These are phyloP conservation scores for Selaginella moellendorffii DNA, from an alignment of 75 land plant genomes.

Conservation along the genomic window DNA sequence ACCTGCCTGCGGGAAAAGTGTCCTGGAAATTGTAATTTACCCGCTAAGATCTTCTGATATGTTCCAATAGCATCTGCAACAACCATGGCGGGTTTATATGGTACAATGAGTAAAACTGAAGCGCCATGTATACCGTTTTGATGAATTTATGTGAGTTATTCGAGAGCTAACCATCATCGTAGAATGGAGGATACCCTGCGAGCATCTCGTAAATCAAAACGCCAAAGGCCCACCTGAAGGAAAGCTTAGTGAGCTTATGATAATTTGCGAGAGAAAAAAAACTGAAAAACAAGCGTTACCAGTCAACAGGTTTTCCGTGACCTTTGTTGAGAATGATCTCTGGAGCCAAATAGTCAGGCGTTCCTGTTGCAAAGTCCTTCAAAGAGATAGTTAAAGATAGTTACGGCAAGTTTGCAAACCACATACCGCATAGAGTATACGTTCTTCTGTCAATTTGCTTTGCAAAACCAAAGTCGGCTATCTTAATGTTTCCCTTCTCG, in stretches of 20 bases:
- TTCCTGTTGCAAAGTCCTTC: conserved; percentile 18
- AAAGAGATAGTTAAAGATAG: no score
- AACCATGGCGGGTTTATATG: no score
- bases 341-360: conserved; percentile 31
- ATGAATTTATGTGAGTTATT: neutral
- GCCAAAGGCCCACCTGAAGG: conserved; percentile 36
- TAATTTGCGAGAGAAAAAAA: no score
- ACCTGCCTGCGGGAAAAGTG: conserved; percentile 28
- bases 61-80: conserved; percentile 27
- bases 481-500: conserved; percentile 29
- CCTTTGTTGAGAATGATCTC: conserved; percentile 28
- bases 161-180: conserved; percentile 25
- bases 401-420: no score
- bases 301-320: conserved; percentile 40
- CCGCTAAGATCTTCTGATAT: conserved; percentile 30
- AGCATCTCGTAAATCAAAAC: conserved; percentile 36
- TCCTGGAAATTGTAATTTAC: conserved; percentile 28
- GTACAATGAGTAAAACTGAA: no score
- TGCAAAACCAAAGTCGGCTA: conserved; percentile 35
- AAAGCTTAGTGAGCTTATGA: no score
- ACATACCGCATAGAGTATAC: conserved; percentile 30
- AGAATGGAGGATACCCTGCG: conserved; percentile 35
- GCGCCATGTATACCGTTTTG: neutral
- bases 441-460: conserved; percentile 31
- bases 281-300: conserved; percentile 25